Percentiles rank a stretch among this genome's conserved stretches.
Evolutionary conservation across 805 yeast species (phyloP).

Genomic region (Debaryomyces maramus): DNA sequence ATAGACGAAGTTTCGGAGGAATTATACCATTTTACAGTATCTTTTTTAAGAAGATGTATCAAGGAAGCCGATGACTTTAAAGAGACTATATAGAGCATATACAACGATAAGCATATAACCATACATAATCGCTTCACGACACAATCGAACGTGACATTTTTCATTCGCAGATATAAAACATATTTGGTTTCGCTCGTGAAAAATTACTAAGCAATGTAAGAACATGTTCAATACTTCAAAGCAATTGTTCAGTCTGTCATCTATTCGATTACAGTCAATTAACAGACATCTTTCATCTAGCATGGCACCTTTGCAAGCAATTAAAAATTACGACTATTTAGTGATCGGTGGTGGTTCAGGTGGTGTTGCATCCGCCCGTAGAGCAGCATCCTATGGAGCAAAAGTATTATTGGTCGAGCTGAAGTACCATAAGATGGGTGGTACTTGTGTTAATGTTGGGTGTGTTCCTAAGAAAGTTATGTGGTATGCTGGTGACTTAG

Average conservation of each 20-base stretch:
- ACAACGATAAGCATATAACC: background rate
- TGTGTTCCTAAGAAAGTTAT: slow-evolving; percentile 98
- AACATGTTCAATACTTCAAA: slow-evolving; percentile 11
- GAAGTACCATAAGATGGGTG: slow-evolving; percentile 71
- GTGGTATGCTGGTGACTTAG: slow-evolving; percentile 97
- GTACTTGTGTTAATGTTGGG: slow-evolving; percentile 98
- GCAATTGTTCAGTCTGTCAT: slow-evolving; percentile 14
- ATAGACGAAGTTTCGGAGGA: slow-evolving; percentile 23
- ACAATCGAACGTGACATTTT: background rate
- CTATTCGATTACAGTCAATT: slow-evolving; percentile 23
- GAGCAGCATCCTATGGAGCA: slow-evolving; percentile 94
- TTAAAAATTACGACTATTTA: slow-evolving; percentile 75
- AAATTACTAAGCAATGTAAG: background rate
- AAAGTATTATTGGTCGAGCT: slow-evolving; percentile 82
- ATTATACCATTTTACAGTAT: slow-evolving; percentile 23
- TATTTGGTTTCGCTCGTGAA: background rate
- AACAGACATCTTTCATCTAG: slow-evolving; percentile 28
- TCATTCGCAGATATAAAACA: background rate
- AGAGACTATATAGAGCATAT: background rate
- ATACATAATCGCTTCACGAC: too few relatives aligned
- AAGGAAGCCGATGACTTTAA: slow-evolving; percentile 14
- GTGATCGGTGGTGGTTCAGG: slow-evolving; percentile 99
- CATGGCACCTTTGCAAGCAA: slow-evolving; percentile 56
- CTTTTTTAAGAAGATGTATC: slow-evolving; percentile 31
- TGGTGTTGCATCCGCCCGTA: slow-evolving; percentile 97